Conservation (phyloP, 768 basidiomycete genomes). For the Boletales sp. region DNA sequence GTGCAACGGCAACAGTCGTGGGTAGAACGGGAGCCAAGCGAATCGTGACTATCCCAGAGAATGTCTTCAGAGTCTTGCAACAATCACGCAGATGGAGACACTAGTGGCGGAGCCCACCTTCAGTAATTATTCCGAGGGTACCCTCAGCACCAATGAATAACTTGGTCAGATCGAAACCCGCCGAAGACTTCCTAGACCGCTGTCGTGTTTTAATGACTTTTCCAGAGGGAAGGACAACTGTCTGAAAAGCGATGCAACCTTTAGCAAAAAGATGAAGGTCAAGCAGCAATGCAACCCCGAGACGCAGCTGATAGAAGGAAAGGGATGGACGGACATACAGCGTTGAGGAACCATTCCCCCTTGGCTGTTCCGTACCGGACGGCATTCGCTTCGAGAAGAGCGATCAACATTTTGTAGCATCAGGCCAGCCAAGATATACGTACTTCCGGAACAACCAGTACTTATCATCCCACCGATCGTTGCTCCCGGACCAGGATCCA, state of each 20-base stretch:
- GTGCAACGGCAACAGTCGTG: conserved; percentile 77
- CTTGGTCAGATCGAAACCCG: conserved; percentile 84
- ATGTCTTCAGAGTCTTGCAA: not conserved
- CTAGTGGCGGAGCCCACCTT: conserved; percentile 42
- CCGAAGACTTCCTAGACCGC: conserved; percentile 77
- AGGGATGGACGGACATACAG: conserved; percentile 39
- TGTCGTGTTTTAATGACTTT: conserved; percentile 87
- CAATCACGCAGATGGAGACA: not conserved
- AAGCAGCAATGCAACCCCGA: not conserved
- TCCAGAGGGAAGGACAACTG: conserved; percentile 84
- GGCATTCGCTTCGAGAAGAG: conserved; percentile 53
- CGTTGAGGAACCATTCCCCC: conserved; percentile 88
- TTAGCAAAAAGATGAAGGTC: conserved; percentile 1
- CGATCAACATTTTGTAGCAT: conserved; percentile 14
- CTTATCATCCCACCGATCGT: conserved; percentile 86
- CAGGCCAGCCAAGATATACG: conserved; percentile 13
- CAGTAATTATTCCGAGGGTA: conserved; percentile 86
- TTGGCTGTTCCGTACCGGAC: conserved; percentile 88
- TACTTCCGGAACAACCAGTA: conserved; percentile 84
- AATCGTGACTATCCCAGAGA: conserved; percentile 56
- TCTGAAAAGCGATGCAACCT: conserved; percentile 39
- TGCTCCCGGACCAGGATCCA: conserved; percentile 75
- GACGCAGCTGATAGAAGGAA: not conserved
- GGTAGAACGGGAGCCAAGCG: conserved; percentile 79
- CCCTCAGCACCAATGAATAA: conserved; percentile 83